Conservation (phyloP, 1,284 basidiomycete genomes). For the Sphagnurus paluster region DNA sequence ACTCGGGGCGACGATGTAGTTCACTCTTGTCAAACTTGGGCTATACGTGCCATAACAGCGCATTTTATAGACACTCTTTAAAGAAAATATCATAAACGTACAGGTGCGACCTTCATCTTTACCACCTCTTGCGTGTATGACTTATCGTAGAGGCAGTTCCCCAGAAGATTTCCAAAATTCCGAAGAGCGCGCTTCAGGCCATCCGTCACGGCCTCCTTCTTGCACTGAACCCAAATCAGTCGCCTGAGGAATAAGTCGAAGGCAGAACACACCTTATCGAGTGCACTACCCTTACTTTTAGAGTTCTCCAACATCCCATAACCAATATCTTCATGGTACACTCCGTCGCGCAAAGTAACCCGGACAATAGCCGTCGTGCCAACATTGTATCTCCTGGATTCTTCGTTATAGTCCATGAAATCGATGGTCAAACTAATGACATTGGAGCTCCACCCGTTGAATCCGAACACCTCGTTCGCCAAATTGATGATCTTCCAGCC, state of each 20-base stretch:
- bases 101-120: constrained; percentile 83
- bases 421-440: constrained; percentile 79
- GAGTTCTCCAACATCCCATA: constrained; percentile 88
- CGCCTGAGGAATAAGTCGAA: constrained; percentile 1
- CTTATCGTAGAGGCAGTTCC: constrained; percentile 96
- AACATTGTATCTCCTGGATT: constrained; percentile 67
- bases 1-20: constrained; percentile 80
- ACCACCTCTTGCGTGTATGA: constrained; percentile 80
- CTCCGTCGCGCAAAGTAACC: constrained; percentile 87
- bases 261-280: constrained; percentile 80
- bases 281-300: constrained; percentile 80
- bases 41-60: constrained; percentile 40
- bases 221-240: constrained; percentile 59
- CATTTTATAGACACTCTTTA: not conserved
- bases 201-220: constrained; percentile 98
- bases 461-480: constrained; percentile 98
- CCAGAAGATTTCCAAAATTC: constrained; percentile 92
- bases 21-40: constrained; percentile 75
- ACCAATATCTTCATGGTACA: constrained; percentile 91
- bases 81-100: constrained; percentile 40
- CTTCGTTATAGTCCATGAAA: constrained; percentile 70
- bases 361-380: constrained; percentile 86
- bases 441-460: constrained; percentile 95
- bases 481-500: constrained; percentile 97
- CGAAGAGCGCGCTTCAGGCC: constrained; percentile 88